A percentile compares a stretch with the other conserved stretches of the same genome.
These are phyloP conservation scores for Colletotrichum agaves DNA, from an alignment of 2,329 filamentous ascomycete species.

Conservation along the genomic window DNA sequence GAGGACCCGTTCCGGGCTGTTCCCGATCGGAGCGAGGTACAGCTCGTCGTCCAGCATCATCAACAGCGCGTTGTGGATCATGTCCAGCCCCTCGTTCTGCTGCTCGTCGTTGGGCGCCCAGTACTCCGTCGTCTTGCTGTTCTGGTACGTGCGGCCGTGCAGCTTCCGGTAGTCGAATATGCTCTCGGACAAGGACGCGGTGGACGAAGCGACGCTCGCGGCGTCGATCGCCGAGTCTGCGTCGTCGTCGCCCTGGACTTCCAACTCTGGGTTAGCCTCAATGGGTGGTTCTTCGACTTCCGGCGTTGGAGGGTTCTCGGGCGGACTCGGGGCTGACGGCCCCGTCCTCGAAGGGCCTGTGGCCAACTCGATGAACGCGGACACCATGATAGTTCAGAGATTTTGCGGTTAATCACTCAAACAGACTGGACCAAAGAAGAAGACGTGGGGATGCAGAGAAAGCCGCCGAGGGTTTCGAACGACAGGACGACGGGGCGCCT, in stretches of 20 bases:
- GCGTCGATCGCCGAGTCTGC: constrained; percentile 42
- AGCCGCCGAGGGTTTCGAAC: neutral
- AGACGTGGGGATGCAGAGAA: constrained; percentile 8
- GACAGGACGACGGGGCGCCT: neutral
- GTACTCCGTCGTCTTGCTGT: constrained; percentile 43
- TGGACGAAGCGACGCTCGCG: constrained; percentile 40
- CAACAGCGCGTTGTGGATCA: constrained; percentile 28
- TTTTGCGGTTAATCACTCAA: neutral
- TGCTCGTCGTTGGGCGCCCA: constrained; percentile 42
- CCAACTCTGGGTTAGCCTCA: constrained; percentile 1
- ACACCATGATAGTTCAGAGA: constrained; percentile 1
- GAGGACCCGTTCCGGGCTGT: constrained; percentile 39
- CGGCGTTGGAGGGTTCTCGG: neutral
- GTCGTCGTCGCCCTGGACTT: constrained; percentile 40
- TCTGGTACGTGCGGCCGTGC: constrained; percentile 47
- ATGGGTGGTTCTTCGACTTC: neutral
- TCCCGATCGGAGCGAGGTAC: constrained; percentile 50
- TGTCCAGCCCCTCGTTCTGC: constrained; percentile 39
- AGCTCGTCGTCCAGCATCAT: constrained; percentile 49
- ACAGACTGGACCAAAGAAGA: neutral
- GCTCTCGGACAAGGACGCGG: constrained; percentile 46
- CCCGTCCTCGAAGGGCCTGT: neutral
- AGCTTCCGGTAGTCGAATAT: constrained; percentile 47
- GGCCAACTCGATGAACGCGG: neutral
- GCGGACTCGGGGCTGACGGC: neutral